Percentiles rank a stretch among this genome's conserved stretches.
phyloP scores from a whole-genome alignment of 148 eudicot species.

The Suaeda aralocaspica region DNA sequence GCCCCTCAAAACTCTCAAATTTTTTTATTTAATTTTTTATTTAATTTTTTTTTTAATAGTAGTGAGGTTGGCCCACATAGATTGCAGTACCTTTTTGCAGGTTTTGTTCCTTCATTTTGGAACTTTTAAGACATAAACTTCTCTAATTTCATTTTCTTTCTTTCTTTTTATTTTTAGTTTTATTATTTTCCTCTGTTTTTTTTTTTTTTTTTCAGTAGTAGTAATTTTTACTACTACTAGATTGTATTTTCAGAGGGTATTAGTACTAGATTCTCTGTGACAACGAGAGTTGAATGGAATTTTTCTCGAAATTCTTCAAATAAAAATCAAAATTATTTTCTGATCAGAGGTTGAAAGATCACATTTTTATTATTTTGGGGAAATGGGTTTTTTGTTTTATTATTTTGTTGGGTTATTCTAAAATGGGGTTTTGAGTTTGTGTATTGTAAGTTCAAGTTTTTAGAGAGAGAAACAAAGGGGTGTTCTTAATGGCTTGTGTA shows the following conservation, averaged over 20 bases:
- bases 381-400: slow-evolving; percentile 11
- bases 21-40: slow-evolving; percentile 19
- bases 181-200: neutral
- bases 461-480: neutral
- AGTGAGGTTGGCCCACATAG: slow-evolving; percentile 61
- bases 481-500: slow-evolving; percentile 41
- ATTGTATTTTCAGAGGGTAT: slow-evolving; percentile 32
- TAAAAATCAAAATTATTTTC: slow-evolving; percentile 1
- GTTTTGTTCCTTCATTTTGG: slow-evolving; percentile 74
- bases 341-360: slow-evolving; percentile 12
- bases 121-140: slow-evolving; percentile 35
- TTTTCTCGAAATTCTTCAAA: neutral
- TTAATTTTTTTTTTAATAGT: slow-evolving; percentile 11
- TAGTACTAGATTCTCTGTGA: slow-evolving; percentile 36
- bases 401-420: slow-evolving; percentile 16
- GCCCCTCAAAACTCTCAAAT: slow-evolving; percentile 24
- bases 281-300: slow-evolving; percentile 9
- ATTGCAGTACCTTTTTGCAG: slow-evolving; percentile 62
- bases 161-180: slow-evolving; percentile 13
- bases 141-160: slow-evolving; percentile 2
- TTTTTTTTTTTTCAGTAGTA: neutral
- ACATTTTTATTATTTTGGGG: slow-evolving; percentile 9
- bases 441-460: neutral
- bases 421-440: slow-evolving; percentile 10
- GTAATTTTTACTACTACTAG: slow-evolving; percentile 5